These are phyloP conservation scores for Yamadazyma ubonensis DNA, from an alignment of 805 yeast species.

Conservation along the genomic window DNA sequence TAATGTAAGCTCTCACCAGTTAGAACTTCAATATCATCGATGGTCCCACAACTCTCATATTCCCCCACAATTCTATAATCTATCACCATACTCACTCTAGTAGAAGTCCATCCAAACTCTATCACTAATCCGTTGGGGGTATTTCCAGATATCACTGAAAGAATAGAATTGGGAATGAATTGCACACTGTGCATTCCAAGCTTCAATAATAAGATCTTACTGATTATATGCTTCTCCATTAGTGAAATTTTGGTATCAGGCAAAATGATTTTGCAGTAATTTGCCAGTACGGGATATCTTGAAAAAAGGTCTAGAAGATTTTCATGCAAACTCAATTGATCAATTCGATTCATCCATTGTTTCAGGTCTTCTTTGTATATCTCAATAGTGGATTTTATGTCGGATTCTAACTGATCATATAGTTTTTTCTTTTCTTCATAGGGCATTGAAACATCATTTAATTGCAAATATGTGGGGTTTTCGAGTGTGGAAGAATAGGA, in stretches of 20 bases:
- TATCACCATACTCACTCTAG: constrained; percentile 18
- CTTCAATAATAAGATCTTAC: constrained; percentile 21
- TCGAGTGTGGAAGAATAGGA: background rate
- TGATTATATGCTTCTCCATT: constrained; percentile 17
- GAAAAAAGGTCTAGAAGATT: constrained; percentile 17
- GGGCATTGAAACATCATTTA: constrained; percentile 22
- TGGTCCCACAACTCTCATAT: background rate
- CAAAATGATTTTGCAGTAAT: constrained; percentile 22
- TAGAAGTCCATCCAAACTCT: constrained; percentile 29
- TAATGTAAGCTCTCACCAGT: constrained; percentile 15
- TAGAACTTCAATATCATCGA: background rate
- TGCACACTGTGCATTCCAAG: constrained; percentile 25
- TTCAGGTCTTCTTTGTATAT: constrained; percentile 9
- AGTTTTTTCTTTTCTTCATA: constrained; percentile 14
- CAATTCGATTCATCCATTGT: constrained; percentile 12
- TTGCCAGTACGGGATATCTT: constrained; percentile 19
- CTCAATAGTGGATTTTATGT: constrained; percentile 1
- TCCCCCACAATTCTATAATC: constrained; percentile 24
- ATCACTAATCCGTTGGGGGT: constrained; percentile 26
- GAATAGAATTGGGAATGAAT: constrained; percentile 20
- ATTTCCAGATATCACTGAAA: constrained; percentile 23
- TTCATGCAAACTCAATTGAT: constrained; percentile 13
- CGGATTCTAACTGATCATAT: background rate
- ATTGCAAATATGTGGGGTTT: constrained; percentile 21
- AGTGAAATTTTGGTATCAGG: constrained; percentile 16